Conservation (phyloP, 805 yeast species). For the Starmerella tilneyi region DNA sequence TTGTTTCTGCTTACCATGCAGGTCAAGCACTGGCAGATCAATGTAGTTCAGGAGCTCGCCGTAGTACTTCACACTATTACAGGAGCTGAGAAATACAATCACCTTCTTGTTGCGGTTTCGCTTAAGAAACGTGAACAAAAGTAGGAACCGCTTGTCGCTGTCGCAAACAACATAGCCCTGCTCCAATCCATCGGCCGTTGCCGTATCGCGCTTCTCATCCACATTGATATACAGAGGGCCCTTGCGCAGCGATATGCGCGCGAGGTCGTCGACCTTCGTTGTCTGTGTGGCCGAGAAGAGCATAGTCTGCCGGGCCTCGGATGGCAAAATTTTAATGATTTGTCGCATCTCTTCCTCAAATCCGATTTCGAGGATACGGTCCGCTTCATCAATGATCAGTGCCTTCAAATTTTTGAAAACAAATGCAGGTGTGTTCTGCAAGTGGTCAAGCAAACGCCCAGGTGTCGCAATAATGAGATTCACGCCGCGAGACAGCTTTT, state of each 20-base stretch:
- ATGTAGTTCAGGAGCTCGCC: conserved; percentile 92
- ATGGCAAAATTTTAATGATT: conserved; percentile 85
- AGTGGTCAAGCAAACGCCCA: conserved; percentile 90
- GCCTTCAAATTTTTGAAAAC: conserved; percentile 91
- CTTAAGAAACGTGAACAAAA: conserved; percentile 85
- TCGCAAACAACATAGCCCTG: conserved; percentile 98
- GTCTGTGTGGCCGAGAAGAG: conserved; percentile 98
- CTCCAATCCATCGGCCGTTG: conserved; percentile 94
- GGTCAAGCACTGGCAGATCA: conserved; percentile 89
- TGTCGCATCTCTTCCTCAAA: conserved; percentile 99
- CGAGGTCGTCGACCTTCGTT: conserved; percentile 95
- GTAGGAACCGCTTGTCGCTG: conserved; percentile 81
- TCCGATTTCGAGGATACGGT: conserved; percentile 92
- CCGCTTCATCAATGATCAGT: conserved; percentile 93
- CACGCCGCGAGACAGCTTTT: conserved; percentile 86
- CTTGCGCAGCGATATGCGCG: conserved; percentile 86
- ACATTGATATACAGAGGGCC: conserved; percentile 94
- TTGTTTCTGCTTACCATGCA: conserved; percentile 97
- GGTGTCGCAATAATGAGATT: conserved; percentile 93
- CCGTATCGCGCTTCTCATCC: conserved; percentile 66
- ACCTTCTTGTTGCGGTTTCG: conserved; percentile 77
- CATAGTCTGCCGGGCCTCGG: conserved; percentile 90
- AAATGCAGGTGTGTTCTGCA: conserved; percentile 90
- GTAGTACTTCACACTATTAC: conserved; percentile 93
- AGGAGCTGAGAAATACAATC: conserved; percentile 89